Conservation (phyloP, 2,329 filamentous ascomycete genomes). For the Hymenoscyphus linearis region DNA sequence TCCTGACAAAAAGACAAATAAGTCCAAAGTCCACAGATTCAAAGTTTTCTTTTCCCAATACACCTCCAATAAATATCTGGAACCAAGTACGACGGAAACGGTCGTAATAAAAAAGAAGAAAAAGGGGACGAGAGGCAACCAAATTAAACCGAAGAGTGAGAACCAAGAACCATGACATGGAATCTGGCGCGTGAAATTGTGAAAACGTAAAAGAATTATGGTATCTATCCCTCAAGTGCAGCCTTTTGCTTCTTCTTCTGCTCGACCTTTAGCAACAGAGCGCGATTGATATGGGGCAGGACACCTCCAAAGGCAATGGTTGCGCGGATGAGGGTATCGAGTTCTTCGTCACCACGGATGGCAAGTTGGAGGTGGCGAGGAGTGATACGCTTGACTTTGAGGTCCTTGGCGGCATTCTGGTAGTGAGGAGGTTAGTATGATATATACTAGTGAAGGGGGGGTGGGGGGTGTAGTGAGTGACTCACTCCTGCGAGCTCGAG, state of each 20-base stretch:
- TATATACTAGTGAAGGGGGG: no score
- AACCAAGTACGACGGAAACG: no score
- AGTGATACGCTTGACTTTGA: constrained; percentile 99
- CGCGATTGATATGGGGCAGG: constrained; percentile 96
- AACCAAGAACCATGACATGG: not conserved
- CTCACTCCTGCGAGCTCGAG: constrained; percentile 88
- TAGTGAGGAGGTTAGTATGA: constrained; percentile 13
- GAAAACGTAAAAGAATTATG: constrained; percentile 9
- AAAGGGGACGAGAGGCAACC: constrained; percentile 10
- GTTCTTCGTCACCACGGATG: constrained; percentile 96
- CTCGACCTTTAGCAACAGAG: constrained; percentile 90
- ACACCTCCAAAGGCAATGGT: constrained; percentile 99
- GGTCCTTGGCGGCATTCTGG: constrained; percentile 94
- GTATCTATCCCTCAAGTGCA: constrained; percentile 34
- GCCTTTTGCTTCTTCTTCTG: constrained; percentile 86
- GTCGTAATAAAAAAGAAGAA: constrained; percentile 10
- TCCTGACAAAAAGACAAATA: not conserved
- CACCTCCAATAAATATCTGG: constrained; percentile 15
- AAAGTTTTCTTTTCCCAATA: constrained; percentile 19
- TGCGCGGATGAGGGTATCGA: constrained; percentile 93
- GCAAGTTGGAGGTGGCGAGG: constrained; percentile 96
- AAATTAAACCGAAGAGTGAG: constrained; percentile 6
- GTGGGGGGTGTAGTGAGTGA: constrained; percentile 29
- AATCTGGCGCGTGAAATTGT: not conserved
- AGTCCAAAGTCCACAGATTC: constrained; percentile 11